phyloP scores from a whole-genome alignment of 2,329 filamentous ascomycete genomes.

The Talaromyces piceae region DNA sequence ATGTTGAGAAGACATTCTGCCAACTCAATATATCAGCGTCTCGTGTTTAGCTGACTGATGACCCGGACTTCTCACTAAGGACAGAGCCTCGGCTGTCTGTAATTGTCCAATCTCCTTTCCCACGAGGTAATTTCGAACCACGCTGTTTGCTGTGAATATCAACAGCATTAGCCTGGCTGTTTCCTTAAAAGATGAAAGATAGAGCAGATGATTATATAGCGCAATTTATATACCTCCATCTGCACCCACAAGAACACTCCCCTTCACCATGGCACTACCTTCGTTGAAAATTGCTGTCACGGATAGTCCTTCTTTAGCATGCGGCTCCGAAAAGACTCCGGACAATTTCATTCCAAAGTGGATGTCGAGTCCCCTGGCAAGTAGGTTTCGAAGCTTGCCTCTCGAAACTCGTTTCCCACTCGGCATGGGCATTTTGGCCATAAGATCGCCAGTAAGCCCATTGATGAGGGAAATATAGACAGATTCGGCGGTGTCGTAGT shows the following conservation, averaged over 20 bases:
- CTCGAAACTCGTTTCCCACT: neutral
- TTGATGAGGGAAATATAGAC: neutral
- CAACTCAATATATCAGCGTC: neutral
- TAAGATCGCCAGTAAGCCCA: neutral
- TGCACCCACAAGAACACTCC: neutral
- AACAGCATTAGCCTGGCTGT: neutral
- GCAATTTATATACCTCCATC: neutral
- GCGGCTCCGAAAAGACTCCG: neutral
- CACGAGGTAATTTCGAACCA: neutral
- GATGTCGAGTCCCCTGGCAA: neutral
- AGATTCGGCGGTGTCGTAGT: neutral
- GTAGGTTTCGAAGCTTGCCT: neutral
- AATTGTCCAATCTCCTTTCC: neutral
- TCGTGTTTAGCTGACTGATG: neutral
- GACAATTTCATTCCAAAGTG: neutral
- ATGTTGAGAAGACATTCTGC: neutral
- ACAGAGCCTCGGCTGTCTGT: neutral
- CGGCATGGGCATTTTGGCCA: slow-evolving; percentile 1
- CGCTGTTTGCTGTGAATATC: neutral
- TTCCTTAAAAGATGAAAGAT: neutral
- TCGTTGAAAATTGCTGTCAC: neutral
- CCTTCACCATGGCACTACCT: neutral
- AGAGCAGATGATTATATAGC: too few relatives aligned
- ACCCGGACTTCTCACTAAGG: neutral
- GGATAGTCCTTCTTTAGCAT: too few relatives aligned